Evolutionary conservation across 768 basidiomycete species (phyloP), one percentile per base, ranked within the genome.

Genomic region (Collybia mongolica): DNA sequence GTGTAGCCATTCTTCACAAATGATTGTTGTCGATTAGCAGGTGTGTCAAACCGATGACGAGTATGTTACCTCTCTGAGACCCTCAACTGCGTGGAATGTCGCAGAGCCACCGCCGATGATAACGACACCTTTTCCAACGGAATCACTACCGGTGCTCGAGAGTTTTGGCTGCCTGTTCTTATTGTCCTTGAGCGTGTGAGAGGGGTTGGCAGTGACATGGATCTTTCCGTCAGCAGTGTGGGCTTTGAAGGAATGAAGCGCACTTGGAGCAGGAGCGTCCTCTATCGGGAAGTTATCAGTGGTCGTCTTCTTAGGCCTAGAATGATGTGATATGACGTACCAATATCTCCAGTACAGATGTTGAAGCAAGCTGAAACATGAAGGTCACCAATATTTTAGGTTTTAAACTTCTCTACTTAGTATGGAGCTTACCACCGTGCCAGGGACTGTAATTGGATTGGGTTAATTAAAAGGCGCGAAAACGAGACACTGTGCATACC

Each of bases 91-190:
- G 49, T 88, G 79, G 61, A 90, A 83, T 8, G 85, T 81, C 26
- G 85, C 92, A 20, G 88, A 80, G 7, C 93, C 93, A 29, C 93
- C 93, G 35, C 93, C 93, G 17, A 94, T 76, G 47, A 95, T 88
- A 36, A 95, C 82, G 18, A 93, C 83, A 18, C 87, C 87, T 39
- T 77, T 77, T 17, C 80, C 81, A 23, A 68, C 65, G n/a, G 69
- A 68, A 43, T 78, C 76, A 15, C 65, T 66, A 2, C 75, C 74
- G 6, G 66, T 71, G 1, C 78, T 73, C 28, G 76, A 72, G 5
- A 86, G 69, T 39, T 70, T 82, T 6, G 88, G 80, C 26, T 80
- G 72, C 14, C 89, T 79, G 15, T 81, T 70, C 66, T 82, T 75
- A 61, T 90, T 90, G 24, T 76, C 77, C 62, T 88, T 86, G 50